These are phyloP conservation scores for Spathaspora jeffriesii DNA, from an alignment of 1,139 yeast genomes.

Conservation along the genomic window DNA sequence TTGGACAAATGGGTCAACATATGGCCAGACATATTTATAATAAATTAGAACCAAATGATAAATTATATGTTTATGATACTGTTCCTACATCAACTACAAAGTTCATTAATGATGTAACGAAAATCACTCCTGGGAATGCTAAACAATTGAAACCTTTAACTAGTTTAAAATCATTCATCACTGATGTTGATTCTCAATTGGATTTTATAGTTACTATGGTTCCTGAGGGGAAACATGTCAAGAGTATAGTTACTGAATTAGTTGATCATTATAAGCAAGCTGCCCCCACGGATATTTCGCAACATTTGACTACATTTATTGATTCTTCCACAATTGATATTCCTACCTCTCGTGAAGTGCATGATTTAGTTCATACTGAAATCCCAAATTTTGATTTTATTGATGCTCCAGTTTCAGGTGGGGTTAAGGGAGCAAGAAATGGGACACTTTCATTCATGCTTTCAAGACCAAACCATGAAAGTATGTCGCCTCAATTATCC, in stretches of 20 bases:
- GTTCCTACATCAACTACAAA: slow-evolving; percentile 27
- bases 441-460: slow-evolving; percentile 62
- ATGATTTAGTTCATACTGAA: slow-evolving; percentile 31
- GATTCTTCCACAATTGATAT: slow-evolving; percentile 63
- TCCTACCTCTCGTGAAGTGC: slow-evolving; percentile 45
- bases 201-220: slow-evolving; percentile 56
- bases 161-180: slow-evolving; percentile 29
- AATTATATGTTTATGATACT: slow-evolving; percentile 47
- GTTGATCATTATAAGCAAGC: slow-evolving; percentile 26
- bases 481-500: slow-evolving; percentile 26
- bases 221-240: slow-evolving; percentile 60
- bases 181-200: slow-evolving; percentile 38
- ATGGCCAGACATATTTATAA: slow-evolving; percentile 58
- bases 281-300: slow-evolving; percentile 6
- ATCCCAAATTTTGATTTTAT: slow-evolving; percentile 43
- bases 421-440: slow-evolving; percentile 59
- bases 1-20: slow-evolving; percentile 63
- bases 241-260: slow-evolving; percentile 42
- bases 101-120: slow-evolving; percentile 27
- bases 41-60: slow-evolving; percentile 39
- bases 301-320: slow-evolving; percentile 24
- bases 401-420: slow-evolving; percentile 67
- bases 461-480: slow-evolving; percentile 33
- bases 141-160: slow-evolving; percentile 22
- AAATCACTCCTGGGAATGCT: slow-evolving; percentile 23